Conservation (phyloP, 805 yeast species). For the Candida railenensis region DNA sequence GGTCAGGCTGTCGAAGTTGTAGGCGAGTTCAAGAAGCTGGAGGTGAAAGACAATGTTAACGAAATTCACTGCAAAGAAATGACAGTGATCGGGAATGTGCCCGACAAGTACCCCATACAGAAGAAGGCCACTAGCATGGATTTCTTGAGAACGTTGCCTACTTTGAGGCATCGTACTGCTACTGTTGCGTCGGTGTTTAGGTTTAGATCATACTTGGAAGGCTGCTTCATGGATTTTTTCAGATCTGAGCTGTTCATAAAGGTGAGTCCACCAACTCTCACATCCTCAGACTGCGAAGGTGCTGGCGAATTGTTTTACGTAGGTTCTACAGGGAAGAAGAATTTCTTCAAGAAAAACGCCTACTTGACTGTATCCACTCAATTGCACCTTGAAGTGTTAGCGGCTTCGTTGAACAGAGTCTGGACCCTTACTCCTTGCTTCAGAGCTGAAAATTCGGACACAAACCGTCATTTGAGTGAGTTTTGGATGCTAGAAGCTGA, state of each 20-base stretch:
- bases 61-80: constrained; percentile 35
- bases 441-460: constrained; percentile 89
- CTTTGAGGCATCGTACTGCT: constrained; percentile 71
- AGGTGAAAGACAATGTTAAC: constrained; percentile 24
- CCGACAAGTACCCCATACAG: constrained; percentile 73
- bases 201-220: constrained; percentile 68
- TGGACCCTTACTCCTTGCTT: constrained; percentile 93
- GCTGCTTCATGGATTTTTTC: constrained; percentile 54
- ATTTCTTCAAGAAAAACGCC: constrained; percentile 65
- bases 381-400: constrained; percentile 79
- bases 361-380: constrained; percentile 90
- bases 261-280: constrained; percentile 82
- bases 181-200: constrained; percentile 67
- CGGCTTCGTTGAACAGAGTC: constrained; percentile 72
- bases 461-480: constrained; percentile 88
- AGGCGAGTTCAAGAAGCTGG: constrained; percentile 33
- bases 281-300: constrained; percentile 94
- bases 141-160: constrained; percentile 70
- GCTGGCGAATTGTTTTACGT: constrained; percentile 87
- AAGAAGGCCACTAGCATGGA: constrained; percentile 71
- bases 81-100: constrained; percentile 58
- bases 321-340: constrained; percentile 29
- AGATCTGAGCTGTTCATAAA: constrained; percentile 55
- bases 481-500: constrained; percentile 99
- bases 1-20: constrained; percentile 38